Percentiles rank a stretch among this genome's conserved stretches.
Evolutionary conservation across 2,329 filamentous ascomycete genomes (phyloP).

Genomic region (Hypoxylon sp.): DNA sequence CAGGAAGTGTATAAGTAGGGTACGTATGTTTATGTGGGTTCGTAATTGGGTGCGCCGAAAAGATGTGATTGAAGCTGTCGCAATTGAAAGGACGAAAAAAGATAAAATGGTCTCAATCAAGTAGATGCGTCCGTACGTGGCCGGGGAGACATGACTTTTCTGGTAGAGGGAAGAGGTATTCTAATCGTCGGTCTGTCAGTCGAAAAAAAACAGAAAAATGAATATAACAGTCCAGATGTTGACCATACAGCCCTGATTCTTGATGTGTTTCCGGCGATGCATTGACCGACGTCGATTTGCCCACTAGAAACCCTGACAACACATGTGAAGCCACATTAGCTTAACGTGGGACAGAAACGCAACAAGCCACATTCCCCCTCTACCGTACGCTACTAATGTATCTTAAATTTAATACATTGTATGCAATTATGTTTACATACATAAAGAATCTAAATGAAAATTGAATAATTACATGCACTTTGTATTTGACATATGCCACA

Average conservation of each 20-base stretch:
- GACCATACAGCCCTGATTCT: conserved; percentile 36
- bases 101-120: conserved; percentile 26
- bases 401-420: no score
- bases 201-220: conserved; percentile 10
- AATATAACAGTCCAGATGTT: conserved; percentile 25
- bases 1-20: background rate
- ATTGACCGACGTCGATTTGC: conserved; percentile 19
- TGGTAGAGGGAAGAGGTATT: background rate
- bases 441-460: no score
- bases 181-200: conserved; percentile 3
- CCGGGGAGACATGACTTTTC: conserved; percentile 22
- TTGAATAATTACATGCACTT: no score
- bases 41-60: conserved; percentile 19
- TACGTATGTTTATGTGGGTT: conserved; percentile 2
- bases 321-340: conserved; percentile 44
- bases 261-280: conserved; percentile 25
- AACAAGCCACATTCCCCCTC: conserved; percentile 31
- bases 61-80: conserved; percentile 19
- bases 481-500: no score
- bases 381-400: conserved; percentile 9
- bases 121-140: conserved; percentile 23
- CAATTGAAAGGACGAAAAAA: conserved; percentile 10
- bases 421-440: no score
- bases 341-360: conserved; percentile 8
- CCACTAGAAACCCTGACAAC: conserved; percentile 25